phyloP scores from a whole-genome alignment of 1,284 basidiomycete genomes.

The Heliocybe sulcata region DNA sequence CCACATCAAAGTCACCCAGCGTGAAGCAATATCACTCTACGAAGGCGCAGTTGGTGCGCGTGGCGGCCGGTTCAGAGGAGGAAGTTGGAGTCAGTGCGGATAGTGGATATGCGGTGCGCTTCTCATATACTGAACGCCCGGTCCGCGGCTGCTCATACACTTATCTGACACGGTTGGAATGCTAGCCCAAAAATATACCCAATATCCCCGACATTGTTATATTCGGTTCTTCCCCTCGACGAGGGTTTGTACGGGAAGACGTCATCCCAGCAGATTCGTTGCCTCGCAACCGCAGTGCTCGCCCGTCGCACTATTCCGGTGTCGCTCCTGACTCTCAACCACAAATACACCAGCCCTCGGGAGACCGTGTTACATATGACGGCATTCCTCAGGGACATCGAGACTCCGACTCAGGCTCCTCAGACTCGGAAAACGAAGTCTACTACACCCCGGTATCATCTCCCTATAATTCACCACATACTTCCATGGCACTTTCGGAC shows the following conservation, averaged over 20 bases:
- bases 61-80: conserved; percentile 11
- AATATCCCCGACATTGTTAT: not conserved
- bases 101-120: not conserved
- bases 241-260: not conserved
- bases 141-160: not conserved
- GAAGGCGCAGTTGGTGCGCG: conserved; percentile 28
- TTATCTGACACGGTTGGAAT: not conserved
- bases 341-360: not conserved
- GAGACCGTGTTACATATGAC: not conserved
- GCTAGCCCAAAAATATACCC: not conserved
- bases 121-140: not conserved
- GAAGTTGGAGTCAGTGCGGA: not conserved
- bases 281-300: not conserved
- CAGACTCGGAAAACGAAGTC: conserved; percentile 34
- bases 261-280: not conserved
- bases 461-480: conserved; percentile 37
- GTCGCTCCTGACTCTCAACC: not conserved
- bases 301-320: not conserved
- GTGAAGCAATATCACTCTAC: conserved; percentile 41
- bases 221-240: not conserved
- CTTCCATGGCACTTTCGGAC: conserved; percentile 24
- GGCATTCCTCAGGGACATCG: conserved; percentile 6
- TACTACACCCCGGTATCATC: conserved; percentile 41
- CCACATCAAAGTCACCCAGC: conserved; percentile 23
- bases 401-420: conserved; percentile 24